Evolutionary conservation across 441 rosid species (phyloP), one percentile per base, ranked within the genome.

Genomic region (Manihot esculenta): DNA sequence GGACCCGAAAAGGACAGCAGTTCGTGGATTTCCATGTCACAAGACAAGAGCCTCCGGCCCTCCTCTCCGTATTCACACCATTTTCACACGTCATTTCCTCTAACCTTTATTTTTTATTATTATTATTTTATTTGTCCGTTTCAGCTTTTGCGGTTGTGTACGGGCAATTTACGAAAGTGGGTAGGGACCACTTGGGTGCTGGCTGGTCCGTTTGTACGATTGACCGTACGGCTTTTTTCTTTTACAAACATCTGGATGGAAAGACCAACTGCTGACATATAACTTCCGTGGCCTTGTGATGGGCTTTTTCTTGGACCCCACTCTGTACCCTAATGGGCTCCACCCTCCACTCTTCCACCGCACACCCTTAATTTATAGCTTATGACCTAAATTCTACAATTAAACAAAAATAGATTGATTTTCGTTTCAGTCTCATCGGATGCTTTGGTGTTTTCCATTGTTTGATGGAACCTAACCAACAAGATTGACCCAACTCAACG

Each of bases 1-100:
- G 72, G 27, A 17, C 33, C 64, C 47, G 58, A 20, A 45, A 27
- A 51, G 70, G 72, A 68, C 72, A 48, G 41, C 24, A 56, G 54
- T 58, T 30, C 14, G 64, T 69, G 72, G 72, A 27, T 44, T 24
- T 57, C 61, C 72, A 69, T 6, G 64, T 69, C 64, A 68, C 8
- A 44, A 24, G n/a, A n/a, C n/a, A n/a, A n/a, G n/a, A n/a, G n/a
- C n/a, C n/a, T n/a, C n/a, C n/a, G n/a, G n/a, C n/a, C 12, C 21
- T 13, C 6, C 50, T 21, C 18, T 42, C 50, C 24, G 38, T 41
- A 41, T 68, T 45, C 61, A 23, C 70, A 53, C 50, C 33, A 30
- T 30, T 30, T 30, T 4, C 33, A 30, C 4, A 30, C 33, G 33
- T 47, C n/a, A 50, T 50, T 50, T 50, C 18, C 1, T 14, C 1